phyloP scores from a whole-genome alignment of 495 filamentous ascomycete species.

The Aspergillus cavernicola region DNA sequence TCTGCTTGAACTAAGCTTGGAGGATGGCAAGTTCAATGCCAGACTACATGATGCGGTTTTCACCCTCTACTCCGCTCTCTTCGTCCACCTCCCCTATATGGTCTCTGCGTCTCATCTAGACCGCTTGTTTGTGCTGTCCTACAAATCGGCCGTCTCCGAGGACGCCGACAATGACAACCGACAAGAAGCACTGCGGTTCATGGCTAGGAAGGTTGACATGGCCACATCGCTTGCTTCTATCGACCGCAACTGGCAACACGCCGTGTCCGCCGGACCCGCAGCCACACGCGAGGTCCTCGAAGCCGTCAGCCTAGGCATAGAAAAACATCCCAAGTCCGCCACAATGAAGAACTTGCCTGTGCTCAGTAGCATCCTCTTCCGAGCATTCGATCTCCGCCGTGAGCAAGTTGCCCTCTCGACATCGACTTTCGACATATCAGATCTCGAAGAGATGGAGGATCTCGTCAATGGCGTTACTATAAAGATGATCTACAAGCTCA shows the following conservation, averaged over 20 bases:
- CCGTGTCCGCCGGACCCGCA: conserved; percentile 53
- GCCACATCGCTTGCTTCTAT: conserved; percentile 65
- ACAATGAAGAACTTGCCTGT: conserved; percentile 64
- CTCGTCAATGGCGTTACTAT: conserved; percentile 63
- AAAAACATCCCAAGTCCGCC: conserved; percentile 69
- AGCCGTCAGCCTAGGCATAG: conserved; percentile 61
- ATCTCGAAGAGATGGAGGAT: conserved; percentile 62
- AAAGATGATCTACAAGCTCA: conserved; percentile 92
- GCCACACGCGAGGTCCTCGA: conserved; percentile 65
- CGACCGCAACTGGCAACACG: conserved; percentile 64
- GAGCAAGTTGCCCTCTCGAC: conserved; percentile 38
- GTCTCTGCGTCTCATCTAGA: conserved; percentile 69
- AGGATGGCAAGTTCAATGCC: conserved; percentile 45
- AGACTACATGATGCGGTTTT: conserved; percentile 78
- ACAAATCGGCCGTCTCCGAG: conserved; percentile 58
- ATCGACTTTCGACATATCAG: conserved; percentile 41
- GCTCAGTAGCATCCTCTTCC: conserved; percentile 67
- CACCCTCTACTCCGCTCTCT: conserved; percentile 70
- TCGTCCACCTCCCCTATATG: conserved; percentile 82
- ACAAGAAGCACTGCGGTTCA: conserved; percentile 60
- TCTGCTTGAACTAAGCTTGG: conserved; percentile 61
- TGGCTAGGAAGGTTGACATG: conserved; percentile 69
- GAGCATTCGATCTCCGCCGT: conserved; percentile 68
- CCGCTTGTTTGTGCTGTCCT: conserved; percentile 62
- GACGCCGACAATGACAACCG: conserved; percentile 60